Base-by-base conservation (phyloP, 441 rosid genomes). In the Populus tomentosa region DNA sequence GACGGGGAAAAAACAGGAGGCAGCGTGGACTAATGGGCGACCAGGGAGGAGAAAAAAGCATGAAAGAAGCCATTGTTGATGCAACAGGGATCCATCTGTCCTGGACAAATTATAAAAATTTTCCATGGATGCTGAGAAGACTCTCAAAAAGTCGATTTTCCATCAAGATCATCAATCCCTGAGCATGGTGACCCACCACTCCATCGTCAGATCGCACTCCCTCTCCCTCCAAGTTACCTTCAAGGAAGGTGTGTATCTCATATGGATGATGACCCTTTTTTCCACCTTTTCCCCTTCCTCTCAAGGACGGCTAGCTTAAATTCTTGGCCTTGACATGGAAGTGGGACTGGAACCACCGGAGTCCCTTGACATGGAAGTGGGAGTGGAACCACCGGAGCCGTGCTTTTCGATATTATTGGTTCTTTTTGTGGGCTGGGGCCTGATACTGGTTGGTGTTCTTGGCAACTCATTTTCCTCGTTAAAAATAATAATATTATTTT, bases 111-210 rank as follows among this genome's bases (percentile, higher is more conserved):
- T 5, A n/a, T 10, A 7, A 46, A 46, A 40, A 3, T 28, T 28
- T 28, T 28, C 30, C 30, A 28, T 28, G 24, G n/a, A 35, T 35
- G 36, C 7, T 71, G 85, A 84, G 79, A 83, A 81, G 82, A 73
- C 67, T 61, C 6, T 10, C 10, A 10, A 1, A 76, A 87, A 81
- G 85, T 84, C 86, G 75, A 81, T 78, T 16, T 10, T 33, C 69
- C 69, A 78, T 67, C 46, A 71, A 2, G 26, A 10, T 62, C 6
- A 11, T 26, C 33, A 1, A 4, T 68, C 2, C 4, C 11, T 14
- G 24, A 18, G 56, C 3, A 26, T 26, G 76, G 14, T 75, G 75
- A 3, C 30, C 30, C 30, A 28, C 30, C 77, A 53, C 42, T 2
- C 10, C 9, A 0, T 1, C 5, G 20, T 35, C 64, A 32, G 20